Percentiles rank a stretch among this genome's conserved stretches.
These are phyloP conservation scores for Teratosphaeriaceae sp. DNA, from an alignment of 2,329 filamentous ascomycete species.

Conservation along the genomic window DNA sequence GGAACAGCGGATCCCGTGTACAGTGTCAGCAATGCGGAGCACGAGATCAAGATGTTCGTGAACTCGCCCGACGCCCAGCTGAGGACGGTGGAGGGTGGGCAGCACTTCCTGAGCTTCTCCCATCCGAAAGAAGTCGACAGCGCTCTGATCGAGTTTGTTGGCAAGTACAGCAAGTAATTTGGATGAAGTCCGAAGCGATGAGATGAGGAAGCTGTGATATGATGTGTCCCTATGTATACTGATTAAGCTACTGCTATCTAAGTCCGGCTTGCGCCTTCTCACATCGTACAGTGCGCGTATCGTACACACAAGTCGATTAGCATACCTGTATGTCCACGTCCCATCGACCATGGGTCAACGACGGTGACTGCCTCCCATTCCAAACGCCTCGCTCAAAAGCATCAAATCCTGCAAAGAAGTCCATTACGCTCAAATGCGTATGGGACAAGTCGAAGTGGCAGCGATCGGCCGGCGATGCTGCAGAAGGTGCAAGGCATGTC, in stretches of 20 bases:
- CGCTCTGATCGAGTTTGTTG: slow-evolving; percentile 28
- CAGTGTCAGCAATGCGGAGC: slow-evolving; percentile 36
- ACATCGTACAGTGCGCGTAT: neutral
- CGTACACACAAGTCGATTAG: neutral
- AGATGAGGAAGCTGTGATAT: too few species aligned
- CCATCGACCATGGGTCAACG: neutral
- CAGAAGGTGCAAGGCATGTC: too few species aligned
- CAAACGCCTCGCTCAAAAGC: neutral
- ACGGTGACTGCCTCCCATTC: neutral
- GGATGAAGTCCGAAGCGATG: neutral
- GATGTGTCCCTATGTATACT: too few species aligned
- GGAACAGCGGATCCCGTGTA: slow-evolving; percentile 39
- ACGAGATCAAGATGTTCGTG: slow-evolving; percentile 44
- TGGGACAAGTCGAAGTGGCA: neutral
- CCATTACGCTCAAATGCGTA: neutral
- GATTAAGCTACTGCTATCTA: neutral
- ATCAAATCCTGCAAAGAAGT: neutral
- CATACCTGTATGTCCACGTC: neutral
- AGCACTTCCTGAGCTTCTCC: slow-evolving; percentile 45
- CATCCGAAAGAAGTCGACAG: slow-evolving; percentile 40
- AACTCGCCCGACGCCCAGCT: slow-evolving; percentile 38
- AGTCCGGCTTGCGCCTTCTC: neutral
- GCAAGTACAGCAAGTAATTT: slow-evolving; percentile 18
- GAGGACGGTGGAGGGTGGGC: slow-evolving; percentile 39
- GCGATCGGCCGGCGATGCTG: neutral